phyloP scores from a whole-genome alignment of 2,329 filamentous ascomycete species.

The Colletotrichum simmondsii region DNA sequence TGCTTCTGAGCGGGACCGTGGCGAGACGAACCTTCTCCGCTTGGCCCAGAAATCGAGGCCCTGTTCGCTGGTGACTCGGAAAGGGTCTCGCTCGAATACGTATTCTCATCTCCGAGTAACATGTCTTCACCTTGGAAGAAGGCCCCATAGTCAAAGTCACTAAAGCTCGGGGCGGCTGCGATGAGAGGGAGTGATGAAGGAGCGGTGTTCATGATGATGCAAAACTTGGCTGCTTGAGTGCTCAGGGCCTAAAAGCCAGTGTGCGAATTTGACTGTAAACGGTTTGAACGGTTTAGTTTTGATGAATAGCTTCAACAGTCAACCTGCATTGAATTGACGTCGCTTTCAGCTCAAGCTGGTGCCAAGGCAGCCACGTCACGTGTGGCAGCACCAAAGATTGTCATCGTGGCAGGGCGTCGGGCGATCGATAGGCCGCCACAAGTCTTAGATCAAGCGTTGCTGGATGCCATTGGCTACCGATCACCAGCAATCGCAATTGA shows the following conservation, averaged over 20 bases:
- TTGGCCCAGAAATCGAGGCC: not conserved
- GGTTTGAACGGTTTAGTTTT: not conserved
- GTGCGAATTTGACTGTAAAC: not conserved
- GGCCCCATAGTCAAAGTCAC: constrained; percentile 51
- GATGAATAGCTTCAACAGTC: constrained; percentile 8
- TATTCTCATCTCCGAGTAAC: constrained; percentile 37
- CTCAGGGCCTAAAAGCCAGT: not conserved
- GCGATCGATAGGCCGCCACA: constrained; percentile 43
- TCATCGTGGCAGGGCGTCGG: constrained; percentile 41
- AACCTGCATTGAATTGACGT: not conserved
- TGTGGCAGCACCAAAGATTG: not conserved
- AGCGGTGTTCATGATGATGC: constrained; percentile 9
- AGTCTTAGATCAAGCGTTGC: constrained; percentile 14
- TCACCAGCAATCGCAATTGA: not conserved
- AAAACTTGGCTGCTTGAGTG: no score
- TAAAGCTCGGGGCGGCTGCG: constrained; percentile 41
- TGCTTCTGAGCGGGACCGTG: constrained; percentile 43
- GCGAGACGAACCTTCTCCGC: not conserved
- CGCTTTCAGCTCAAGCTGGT: not conserved
- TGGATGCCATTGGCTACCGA: constrained; percentile 8
- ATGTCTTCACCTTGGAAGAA: constrained; percentile 46
- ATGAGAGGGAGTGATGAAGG: constrained; percentile 36
- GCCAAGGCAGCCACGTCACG: constrained; percentile 21
- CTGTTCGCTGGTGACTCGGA: constrained; percentile 40
- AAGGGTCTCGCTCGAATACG: constrained; percentile 37